Evolutionary conservation across 148 eudicot species (phyloP).

Genomic region (Rheum nobile): DNA sequence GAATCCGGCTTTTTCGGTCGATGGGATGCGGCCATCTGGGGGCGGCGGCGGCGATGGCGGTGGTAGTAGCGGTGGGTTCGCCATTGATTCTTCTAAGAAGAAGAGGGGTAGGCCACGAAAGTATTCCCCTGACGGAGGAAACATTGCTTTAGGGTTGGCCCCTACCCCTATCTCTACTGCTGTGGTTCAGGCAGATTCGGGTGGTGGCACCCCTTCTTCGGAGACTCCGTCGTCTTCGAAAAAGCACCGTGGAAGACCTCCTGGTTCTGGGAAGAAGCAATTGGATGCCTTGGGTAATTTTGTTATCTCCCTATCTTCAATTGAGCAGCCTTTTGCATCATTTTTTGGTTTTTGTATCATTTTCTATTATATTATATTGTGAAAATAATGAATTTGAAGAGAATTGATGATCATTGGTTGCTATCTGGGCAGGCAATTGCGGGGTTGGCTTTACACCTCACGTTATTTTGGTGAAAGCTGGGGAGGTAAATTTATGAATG

Average conservation of each 20-base stretch:
- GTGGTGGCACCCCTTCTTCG: constrained; percentile 16
- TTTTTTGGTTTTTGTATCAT: too few relatives aligned
- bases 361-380: too few relatives aligned
- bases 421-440: constrained; percentile 23
- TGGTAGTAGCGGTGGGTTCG: neutral
- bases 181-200: constrained; percentile 10
- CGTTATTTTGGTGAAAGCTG: constrained; percentile 33
- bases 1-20: constrained; percentile 24
- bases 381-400: neutral
- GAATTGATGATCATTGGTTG: neutral
- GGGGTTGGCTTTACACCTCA: constrained; percentile 46
- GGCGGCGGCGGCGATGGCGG: neutral
- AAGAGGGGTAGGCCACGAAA: constrained; percentile 56
- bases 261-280: constrained; percentile 31
- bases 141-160: constrained; percentile 27
- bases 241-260: constrained; percentile 21
- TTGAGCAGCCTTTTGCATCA: too few relatives aligned
- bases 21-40: constrained; percentile 18
- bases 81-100: constrained; percentile 33
- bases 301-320: neutral
- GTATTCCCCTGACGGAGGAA: constrained; percentile 41
- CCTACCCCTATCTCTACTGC: constrained; percentile 10
- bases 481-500: constrained; percentile 23
- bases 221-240: constrained; percentile 12
- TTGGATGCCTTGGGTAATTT: constrained; percentile 46